Conservation (phyloP, 2,329 filamentous ascomycete species). For the Pseudogymnoascus sp. region DNA sequence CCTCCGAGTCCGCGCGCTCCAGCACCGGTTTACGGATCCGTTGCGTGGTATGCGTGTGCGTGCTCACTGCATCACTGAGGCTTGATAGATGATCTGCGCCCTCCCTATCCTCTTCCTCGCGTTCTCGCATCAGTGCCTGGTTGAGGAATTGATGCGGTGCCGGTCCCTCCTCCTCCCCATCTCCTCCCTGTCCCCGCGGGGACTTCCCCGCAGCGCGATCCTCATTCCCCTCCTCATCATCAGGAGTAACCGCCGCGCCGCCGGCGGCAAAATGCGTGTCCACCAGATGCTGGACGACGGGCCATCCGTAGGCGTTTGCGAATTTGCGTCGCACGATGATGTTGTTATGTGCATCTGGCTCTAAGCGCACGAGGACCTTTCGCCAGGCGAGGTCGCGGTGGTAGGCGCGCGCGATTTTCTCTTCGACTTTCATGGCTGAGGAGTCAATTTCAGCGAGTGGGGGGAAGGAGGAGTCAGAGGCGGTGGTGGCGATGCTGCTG, state of each 20-base stretch:
- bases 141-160: not conserved
- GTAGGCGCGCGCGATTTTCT: constrained; percentile 95
- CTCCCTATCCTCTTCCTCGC: not conserved
- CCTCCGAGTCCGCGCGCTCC: constrained; percentile 41
- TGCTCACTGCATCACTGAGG: not conserved
- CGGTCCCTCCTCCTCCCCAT: not conserved
- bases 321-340: constrained; percentile 96
- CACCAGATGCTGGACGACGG: constrained; percentile 87
- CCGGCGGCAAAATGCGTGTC: constrained; percentile 88
- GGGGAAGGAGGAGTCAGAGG: constrained; percentile 11
- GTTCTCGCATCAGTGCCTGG: constrained; percentile 5
- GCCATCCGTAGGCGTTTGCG: constrained; percentile 95
- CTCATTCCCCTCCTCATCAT: constrained; percentile 54
- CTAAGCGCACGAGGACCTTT: constrained; percentile 89
- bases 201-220: constrained; percentile 57
- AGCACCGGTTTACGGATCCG: not conserved
- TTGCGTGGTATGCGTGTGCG: not conserved
- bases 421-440: constrained; percentile 79
- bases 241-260: constrained; percentile 52
- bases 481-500: constrained; percentile 34
- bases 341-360: constrained; percentile 97
- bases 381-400: constrained; percentile 89
- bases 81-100: not conserved
- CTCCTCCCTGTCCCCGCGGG: constrained; percentile 15
- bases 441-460: constrained; percentile 44